phyloP scores from a whole-genome alignment of 2,329 filamentous ascomycete genomes.

The Diaporthe capsici region DNA sequence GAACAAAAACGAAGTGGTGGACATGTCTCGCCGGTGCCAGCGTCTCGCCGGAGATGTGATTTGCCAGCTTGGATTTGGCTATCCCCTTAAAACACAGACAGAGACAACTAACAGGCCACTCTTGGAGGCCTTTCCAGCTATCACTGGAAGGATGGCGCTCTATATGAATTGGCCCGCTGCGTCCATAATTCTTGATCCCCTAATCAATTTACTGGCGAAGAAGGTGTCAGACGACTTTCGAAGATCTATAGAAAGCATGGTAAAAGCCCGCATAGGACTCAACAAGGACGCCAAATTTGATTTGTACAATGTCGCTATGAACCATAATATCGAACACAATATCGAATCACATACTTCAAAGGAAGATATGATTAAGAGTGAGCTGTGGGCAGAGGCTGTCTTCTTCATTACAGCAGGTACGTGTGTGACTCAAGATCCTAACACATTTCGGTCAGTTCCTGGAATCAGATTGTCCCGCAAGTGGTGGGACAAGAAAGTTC shows the following conservation, averaged over 20 bases:
- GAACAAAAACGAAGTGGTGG: neutral
- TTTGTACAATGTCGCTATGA: neutral
- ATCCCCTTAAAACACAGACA: conserved; percentile 16
- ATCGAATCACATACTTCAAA: neutral
- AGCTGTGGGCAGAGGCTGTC: conserved; percentile 23
- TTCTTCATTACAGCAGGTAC: conserved; percentile 25
- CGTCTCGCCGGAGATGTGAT: conserved; percentile 30
- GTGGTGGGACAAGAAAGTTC: too few species aligned
- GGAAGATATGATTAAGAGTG: neutral
- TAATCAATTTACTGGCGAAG: conserved; percentile 1
- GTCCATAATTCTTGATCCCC: neutral
- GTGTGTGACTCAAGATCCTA: neutral
- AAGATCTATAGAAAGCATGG: conserved; percentile 9
- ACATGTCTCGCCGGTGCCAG: neutral
- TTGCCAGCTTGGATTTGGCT: conserved; percentile 23
- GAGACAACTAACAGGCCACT: conserved; percentile 13
- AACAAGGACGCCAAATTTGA: neutral
- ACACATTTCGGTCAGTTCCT: too few species aligned
- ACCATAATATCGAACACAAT: neutral
- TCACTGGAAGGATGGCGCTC: neutral
- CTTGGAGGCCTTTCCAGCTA: neutral
- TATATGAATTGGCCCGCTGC: conserved; percentile 35
- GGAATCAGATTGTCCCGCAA: too few species aligned
- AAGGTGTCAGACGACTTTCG: conserved; percentile 15
- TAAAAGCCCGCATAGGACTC: conserved; percentile 7